These are phyloP conservation scores for Arthrobotrys sinensis DNA, from an alignment of 2,329 filamentous ascomycete species.

Conservation along the genomic window DNA sequence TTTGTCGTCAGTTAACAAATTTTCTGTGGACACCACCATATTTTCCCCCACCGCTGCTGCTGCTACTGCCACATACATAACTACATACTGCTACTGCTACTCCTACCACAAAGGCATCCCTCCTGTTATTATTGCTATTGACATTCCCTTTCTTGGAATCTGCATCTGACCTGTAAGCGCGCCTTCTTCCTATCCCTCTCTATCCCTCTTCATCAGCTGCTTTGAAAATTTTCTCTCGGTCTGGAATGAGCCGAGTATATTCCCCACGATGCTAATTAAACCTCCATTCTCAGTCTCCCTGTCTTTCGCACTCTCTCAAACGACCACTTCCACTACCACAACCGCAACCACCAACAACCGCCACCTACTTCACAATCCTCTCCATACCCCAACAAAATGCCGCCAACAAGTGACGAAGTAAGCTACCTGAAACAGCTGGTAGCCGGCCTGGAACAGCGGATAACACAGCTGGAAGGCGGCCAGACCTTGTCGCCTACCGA, in stretches of 20 bases:
- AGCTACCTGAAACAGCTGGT: constrained; percentile 88
- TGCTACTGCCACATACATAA: too few relatives aligned
- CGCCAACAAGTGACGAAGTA: constrained; percentile 87
- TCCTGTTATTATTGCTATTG: too few relatives aligned
- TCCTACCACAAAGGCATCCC: too few relatives aligned
- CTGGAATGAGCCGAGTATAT: constrained; percentile 30
- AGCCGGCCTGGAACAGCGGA: constrained; percentile 84
- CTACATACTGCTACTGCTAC: too few relatives aligned
- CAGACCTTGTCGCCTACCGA: constrained; percentile 72
- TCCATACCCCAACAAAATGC: constrained; percentile 75
- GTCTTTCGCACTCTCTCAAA: neutral
- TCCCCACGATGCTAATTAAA: neutral
- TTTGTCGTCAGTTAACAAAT: too few relatives aligned
- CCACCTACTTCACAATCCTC: constrained; percentile 58
- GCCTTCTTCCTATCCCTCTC: constrained; percentile 63
- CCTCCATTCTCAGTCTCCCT: constrained; percentile 31
- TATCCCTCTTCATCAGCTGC: constrained; percentile 61
- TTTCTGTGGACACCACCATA: too few relatives aligned
- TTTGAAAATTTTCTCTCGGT: constrained; percentile 61
- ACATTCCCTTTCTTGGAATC: too few relatives aligned
- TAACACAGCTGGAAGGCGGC: constrained; percentile 84
- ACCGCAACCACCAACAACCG: constrained; percentile 60
- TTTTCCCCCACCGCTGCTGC: too few relatives aligned
- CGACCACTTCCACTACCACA: constrained; percentile 41
- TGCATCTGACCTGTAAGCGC: too few relatives aligned